Evolutionary conservation across 345 rosid genomes (phyloP).

Genomic region (Alliaria petiolata): DNA sequence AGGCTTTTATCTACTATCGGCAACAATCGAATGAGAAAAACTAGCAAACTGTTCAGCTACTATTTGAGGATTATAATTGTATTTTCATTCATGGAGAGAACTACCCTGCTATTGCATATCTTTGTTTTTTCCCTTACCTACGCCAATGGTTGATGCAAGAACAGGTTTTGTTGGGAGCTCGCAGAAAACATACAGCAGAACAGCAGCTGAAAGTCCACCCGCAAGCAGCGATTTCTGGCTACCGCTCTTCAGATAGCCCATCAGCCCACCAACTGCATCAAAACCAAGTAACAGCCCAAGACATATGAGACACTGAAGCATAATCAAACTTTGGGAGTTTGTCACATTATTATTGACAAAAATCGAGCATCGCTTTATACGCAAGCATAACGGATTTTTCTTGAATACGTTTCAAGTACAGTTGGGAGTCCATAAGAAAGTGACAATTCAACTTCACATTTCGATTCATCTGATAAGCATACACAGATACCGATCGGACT

Average conservation of each 20-base stretch:
- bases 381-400: not conserved
- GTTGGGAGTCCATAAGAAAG: not conserved
- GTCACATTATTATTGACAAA: not conserved
- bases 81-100: not conserved
- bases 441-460: not conserved
- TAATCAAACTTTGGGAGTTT: not conserved
- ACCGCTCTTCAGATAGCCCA: slow-evolving; percentile 89
- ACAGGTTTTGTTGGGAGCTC: slow-evolving; percentile 73
- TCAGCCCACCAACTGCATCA: slow-evolving; percentile 70
- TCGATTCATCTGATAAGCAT: not conserved
- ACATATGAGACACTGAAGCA: not conserved
- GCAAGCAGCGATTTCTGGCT: slow-evolving; percentile 87
- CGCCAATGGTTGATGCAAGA: slow-evolving; percentile 75
- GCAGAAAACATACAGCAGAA: slow-evolving; percentile 59
- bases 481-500: not conserved
- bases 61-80: not conserved
- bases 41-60: not conserved
- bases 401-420: not conserved
- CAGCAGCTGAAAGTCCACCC: slow-evolving; percentile 72
- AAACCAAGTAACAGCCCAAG: not conserved
- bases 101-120: not conserved
- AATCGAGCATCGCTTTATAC: not conserved
- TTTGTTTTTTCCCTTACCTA: slow-evolving; percentile 64
- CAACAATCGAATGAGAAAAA: not conserved
- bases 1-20: not conserved